phyloP scores from a whole-genome alignment of 2,329 filamentous ascomycete genomes.

The Claviceps purpurea region DNA sequence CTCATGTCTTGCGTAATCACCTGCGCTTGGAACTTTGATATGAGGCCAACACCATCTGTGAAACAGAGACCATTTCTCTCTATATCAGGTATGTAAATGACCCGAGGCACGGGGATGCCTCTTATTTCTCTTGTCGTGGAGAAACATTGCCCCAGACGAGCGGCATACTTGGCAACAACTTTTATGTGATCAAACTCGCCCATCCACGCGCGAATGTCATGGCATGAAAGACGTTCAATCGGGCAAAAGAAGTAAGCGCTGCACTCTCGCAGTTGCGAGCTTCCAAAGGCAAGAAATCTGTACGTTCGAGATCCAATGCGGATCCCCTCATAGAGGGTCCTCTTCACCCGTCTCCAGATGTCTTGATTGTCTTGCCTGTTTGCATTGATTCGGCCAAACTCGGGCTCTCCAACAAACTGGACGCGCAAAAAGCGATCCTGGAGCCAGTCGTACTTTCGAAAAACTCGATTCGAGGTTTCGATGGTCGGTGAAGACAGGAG shows the following conservation, averaged over 20 bases:
- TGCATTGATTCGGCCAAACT: conserved; percentile 39
- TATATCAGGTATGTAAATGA: conserved; percentile 56
- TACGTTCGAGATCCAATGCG: conserved; percentile 69
- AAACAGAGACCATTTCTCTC: conserved; percentile 57
- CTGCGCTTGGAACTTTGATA: conserved; percentile 64
- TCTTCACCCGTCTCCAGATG: conserved; percentile 60
- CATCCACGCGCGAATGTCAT: conserved; percentile 75
- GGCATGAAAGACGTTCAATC: conserved; percentile 50
- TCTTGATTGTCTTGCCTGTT: conserved; percentile 48
- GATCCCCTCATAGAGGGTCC: conserved; percentile 65
- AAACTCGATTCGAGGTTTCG: conserved; percentile 78
- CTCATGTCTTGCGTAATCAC: conserved; percentile 61
- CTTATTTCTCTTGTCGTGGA: conserved; percentile 74
- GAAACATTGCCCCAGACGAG: conserved; percentile 86
- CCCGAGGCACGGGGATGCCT: conserved; percentile 44
- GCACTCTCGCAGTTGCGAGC: conserved; percentile 85
- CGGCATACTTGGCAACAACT: conserved; percentile 78
- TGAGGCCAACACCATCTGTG: conserved; percentile 85
- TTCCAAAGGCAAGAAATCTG: conserved; percentile 86
- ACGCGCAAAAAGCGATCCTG: conserved; percentile 77
- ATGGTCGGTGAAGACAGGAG: conserved; percentile 64
- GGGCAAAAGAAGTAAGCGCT: conserved; percentile 88
- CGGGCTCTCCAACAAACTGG: conserved; percentile 74
- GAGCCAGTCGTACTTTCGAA: conserved; percentile 55
- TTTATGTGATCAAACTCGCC: conserved; percentile 71